Evolutionary conservation across 2,329 filamentous ascomycete species (phyloP).

Genomic region (Hypoxylon sp.): DNA sequence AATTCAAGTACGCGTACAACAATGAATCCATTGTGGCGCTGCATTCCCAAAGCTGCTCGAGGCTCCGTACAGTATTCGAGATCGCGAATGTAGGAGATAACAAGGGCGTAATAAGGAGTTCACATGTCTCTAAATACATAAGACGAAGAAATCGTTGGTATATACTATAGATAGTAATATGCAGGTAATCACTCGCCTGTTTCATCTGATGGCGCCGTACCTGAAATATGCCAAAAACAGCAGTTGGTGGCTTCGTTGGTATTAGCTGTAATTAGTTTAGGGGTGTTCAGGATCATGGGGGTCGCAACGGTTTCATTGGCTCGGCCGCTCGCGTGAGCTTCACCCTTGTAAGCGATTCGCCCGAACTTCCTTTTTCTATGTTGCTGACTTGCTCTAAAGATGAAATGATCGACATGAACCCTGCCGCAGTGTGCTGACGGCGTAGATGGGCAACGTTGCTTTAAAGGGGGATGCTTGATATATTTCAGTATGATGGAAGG

Average conservation of each 20-base stretch:
- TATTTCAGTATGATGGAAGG: slow-evolving; percentile 29
- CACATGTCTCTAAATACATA: slow-evolving; percentile 22
- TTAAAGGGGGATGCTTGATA: slow-evolving; percentile 23
- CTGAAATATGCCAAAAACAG: slow-evolving; percentile 18
- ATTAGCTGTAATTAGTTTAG: slow-evolving; percentile 36
- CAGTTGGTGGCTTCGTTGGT: slow-evolving; percentile 10
- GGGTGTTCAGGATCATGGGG: slow-evolving; percentile 22
- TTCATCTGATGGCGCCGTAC: slow-evolving; percentile 18
- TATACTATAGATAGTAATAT: slow-evolving; percentile 23
- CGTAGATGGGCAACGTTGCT: slow-evolving; percentile 35
- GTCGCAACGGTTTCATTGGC: slow-evolving; percentile 34
- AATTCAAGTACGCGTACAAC: not conserved
- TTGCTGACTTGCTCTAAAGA: slow-evolving; percentile 28
- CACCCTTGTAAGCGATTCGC: slow-evolving; percentile 20
- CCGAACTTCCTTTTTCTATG: slow-evolving; percentile 38
- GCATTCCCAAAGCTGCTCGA: not conserved
- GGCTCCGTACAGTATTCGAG: not conserved
- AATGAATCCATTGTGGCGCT: not conserved
- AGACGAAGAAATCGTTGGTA: slow-evolving; percentile 7
- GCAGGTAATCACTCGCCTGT: slow-evolving; percentile 26
- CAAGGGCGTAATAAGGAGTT: not conserved
- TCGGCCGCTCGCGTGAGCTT: slow-evolving; percentile 23
- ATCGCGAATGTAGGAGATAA: slow-evolving; percentile 14
- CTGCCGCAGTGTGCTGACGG: slow-evolving; percentile 25
- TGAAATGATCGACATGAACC: slow-evolving; percentile 31